Evolutionary conservation across 2,329 filamentous ascomycete genomes (phyloP).

Genomic region (Erysiphe pulchra): DNA sequence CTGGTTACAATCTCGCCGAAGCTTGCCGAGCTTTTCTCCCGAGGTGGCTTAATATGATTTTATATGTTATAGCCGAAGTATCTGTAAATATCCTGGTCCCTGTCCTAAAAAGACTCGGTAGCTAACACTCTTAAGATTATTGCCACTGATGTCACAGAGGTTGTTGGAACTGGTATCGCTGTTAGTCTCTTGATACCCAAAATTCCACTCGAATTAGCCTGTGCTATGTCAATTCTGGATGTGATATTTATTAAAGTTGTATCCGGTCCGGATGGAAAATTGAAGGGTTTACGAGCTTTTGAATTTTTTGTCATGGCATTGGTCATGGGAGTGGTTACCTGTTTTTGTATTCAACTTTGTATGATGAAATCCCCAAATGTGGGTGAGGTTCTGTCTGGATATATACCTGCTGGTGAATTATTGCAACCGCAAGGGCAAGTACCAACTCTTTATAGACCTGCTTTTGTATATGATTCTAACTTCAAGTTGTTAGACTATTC

Average conservation of each 20-base stretch:
- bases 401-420: conserved; percentile 30
- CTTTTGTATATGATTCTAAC: too few relatives aligned
- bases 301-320: conserved; percentile 34
- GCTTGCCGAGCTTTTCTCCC: conserved; percentile 1
- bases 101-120: background rate
- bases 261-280: conserved; percentile 29
- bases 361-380: conserved; percentile 25
- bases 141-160: conserved; percentile 16
- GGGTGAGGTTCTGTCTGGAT: conserved; percentile 34
- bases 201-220: conserved; percentile 37
- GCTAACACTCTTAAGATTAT: conserved; percentile 2
- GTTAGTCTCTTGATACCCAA: conserved; percentile 35
- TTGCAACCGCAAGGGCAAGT: conserved; percentile 25
- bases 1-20: conserved; percentile 2
- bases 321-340: conserved; percentile 37
- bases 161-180: conserved; percentile 46
- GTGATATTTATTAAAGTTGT: conserved; percentile 41
- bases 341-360: conserved; percentile 42
- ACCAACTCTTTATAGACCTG: background rate
- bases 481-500: conserved; percentile 20
- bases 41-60: background rate
- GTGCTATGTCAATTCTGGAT: conserved; percentile 38
- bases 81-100: background rate
- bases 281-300: conserved; percentile 30
- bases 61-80: background rate